Conservation (phyloP, 495 filamentous ascomycete species). For the Amniculicola lignicola region DNA sequence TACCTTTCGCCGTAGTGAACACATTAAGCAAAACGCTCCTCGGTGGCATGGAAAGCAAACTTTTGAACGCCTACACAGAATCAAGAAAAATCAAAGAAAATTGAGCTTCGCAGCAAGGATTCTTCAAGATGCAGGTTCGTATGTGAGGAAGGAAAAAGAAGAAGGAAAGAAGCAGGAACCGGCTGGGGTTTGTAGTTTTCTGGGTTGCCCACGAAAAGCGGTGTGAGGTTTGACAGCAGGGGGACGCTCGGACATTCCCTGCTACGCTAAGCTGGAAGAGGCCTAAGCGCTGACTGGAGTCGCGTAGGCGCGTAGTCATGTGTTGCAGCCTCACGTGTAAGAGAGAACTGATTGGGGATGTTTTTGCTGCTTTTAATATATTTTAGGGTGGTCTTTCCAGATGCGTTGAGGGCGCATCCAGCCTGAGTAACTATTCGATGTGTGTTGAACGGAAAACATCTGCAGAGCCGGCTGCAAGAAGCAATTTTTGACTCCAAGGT, state of each 20-base stretch:
- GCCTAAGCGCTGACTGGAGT: constrained; percentile 19
- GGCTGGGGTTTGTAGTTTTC: neutral
- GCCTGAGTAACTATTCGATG: neutral
- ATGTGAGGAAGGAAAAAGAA: neutral
- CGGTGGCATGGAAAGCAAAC: constrained; percentile 14
- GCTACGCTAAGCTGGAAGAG: constrained; percentile 4
- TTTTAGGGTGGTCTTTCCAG: neutral
- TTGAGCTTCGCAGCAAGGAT: neutral
- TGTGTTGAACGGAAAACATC: neutral
- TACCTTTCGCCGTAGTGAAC: constrained; percentile 2
- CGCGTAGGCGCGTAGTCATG: constrained; percentile 18
- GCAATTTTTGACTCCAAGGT: neutral
- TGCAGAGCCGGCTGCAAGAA: neutral
- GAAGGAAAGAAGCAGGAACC: constrained; percentile 2
- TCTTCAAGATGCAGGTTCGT: neutral
- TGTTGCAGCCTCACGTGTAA: constrained; percentile 14
- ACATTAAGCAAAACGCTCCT: constrained; percentile 20
- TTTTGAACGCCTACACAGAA: neutral
- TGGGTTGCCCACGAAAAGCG: constrained; percentile 17
- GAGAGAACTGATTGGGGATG: neutral
- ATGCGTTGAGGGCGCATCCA: neutral
- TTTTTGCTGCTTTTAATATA: neutral
- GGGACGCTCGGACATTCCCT: constrained; percentile 10
- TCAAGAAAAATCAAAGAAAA: neutral
- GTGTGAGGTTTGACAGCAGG: constrained; percentile 31